phyloP scores from a whole-genome alignment of 768 basidiomycete species.

The Leucosporidium yakuticum region DNA sequence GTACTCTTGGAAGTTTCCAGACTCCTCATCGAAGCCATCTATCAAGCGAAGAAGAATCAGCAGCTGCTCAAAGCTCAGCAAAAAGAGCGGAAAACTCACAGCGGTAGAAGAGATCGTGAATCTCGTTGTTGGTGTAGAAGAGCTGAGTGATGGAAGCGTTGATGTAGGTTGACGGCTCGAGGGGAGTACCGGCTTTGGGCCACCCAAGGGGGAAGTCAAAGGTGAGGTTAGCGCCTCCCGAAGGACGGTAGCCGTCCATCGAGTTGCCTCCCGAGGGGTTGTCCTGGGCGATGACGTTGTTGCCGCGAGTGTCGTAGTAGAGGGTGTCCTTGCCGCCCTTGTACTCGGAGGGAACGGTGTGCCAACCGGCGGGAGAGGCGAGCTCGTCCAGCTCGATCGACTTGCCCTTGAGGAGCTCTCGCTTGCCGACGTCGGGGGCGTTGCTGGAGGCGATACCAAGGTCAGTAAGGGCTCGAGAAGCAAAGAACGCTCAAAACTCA shows the following conservation, averaged over 20 bases:
- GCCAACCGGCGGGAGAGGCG: constrained; percentile 73
- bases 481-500: constrained; percentile 5
- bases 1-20: constrained; percentile 93
- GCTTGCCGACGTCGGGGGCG: constrained; percentile 34
- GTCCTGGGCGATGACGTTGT: constrained; percentile 84
- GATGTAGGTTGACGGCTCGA: constrained; percentile 65
- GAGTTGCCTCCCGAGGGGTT: constrained; percentile 70
- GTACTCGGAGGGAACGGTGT: constrained; percentile 60
- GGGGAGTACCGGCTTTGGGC: constrained; percentile 52
- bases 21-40: constrained; percentile 79
- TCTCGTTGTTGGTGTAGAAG: constrained; percentile 48
- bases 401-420: constrained; percentile 19
- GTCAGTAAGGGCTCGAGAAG: background rate
- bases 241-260: constrained; percentile 76
- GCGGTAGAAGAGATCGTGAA: constrained; percentile 49
- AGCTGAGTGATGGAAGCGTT: constrained; percentile 65
- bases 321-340: constrained; percentile 38
- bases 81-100: constrained; percentile 37
- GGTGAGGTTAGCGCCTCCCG: constrained; percentile 51
- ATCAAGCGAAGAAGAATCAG: background rate
- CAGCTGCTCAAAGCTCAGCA: background rate
- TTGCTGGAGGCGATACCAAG: constrained; percentile 7
- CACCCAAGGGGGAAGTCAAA: constrained; percentile 70
- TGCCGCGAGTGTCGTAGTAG: constrained; percentile 67
- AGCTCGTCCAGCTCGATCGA: constrained; percentile 48